A percentile compares a stretch with the other conserved stretches of the same genome.
These are phyloP conservation scores for Trichoderma koningiopsis DNA, from an alignment of 2,329 filamentous ascomycete species.

Conservation along the genomic window DNA sequence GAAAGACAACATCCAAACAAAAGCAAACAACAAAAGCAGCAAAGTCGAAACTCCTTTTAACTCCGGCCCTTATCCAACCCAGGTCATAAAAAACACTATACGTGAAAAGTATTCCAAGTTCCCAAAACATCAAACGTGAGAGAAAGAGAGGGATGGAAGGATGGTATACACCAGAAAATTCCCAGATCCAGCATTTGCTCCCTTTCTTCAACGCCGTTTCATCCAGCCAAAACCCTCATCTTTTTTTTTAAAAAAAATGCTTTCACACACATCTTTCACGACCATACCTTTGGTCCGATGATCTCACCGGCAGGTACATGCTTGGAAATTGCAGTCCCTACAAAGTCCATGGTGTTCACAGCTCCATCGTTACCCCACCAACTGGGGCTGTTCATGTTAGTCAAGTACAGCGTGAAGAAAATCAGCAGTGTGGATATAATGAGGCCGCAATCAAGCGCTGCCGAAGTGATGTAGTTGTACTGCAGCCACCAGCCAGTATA, in stretches of 20 bases:
- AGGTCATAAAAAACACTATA: slow-evolving; percentile 8
- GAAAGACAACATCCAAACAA: not conserved
- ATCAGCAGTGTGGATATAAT: slow-evolving; percentile 68
- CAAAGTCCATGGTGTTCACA: slow-evolving; percentile 51
- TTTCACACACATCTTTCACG: slow-evolving; percentile 32
- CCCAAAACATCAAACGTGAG: not conserved
- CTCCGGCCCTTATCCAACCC: slow-evolving; percentile 26
- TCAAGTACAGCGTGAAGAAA: slow-evolving; percentile 68
- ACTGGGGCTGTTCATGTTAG: slow-evolving; percentile 53
- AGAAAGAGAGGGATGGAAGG: not conserved
- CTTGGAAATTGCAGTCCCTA: slow-evolving; percentile 47
- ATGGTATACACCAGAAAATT: not conserved
- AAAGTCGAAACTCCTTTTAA: slow-evolving; percentile 1
- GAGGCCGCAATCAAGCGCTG: slow-evolving; percentile 69
- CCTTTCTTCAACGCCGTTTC: slow-evolving; percentile 15
- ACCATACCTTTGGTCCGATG: slow-evolving; percentile 56
- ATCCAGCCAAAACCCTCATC: slow-evolving; percentile 4
- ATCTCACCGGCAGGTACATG: slow-evolving; percentile 47
- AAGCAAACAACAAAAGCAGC: not conserved
- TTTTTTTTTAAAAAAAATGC: slow-evolving; percentile 13
- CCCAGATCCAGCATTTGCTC: not conserved
- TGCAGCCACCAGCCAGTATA: slow-evolving; percentile 75
- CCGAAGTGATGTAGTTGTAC: slow-evolving; percentile 76
- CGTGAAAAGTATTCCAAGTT: slow-evolving; percentile 1
- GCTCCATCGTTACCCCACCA: slow-evolving; percentile 65